Evolutionary conservation across 257 asterid genomes (phyloP).

Genomic region (Fraxinus excelsior): DNA sequence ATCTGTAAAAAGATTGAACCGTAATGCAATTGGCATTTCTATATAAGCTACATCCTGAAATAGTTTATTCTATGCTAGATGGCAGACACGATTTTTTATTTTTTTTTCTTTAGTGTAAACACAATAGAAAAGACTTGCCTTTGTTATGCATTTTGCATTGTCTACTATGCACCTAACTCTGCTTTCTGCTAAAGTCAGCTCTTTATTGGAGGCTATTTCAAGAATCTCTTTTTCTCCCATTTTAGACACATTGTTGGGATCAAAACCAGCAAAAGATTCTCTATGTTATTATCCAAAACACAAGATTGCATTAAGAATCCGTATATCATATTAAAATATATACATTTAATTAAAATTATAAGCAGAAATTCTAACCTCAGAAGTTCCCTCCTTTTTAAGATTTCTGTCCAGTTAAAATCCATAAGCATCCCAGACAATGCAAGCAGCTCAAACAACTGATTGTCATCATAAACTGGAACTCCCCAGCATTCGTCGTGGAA

Average conservation of each 20-base stretch:
- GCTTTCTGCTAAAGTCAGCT: slow-evolving; percentile 62
- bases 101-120: background rate
- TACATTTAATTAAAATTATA: background rate
- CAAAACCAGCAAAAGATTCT: slow-evolving; percentile 72
- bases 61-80: background rate
- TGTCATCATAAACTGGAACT: slow-evolving; percentile 90
- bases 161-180: slow-evolving; percentile 84
- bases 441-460: slow-evolving; percentile 76
- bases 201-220: slow-evolving; percentile 53
- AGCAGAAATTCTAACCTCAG: slow-evolving; percentile 51
- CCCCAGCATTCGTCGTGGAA: slow-evolving; percentile 99
- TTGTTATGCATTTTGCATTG: slow-evolving; percentile 79
- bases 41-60: background rate
- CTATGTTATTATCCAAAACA: slow-evolving; percentile 29
- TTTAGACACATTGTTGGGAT: slow-evolving; percentile 62
- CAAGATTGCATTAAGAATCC: background rate
- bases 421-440: slow-evolving; percentile 88
- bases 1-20: slow-evolving; percentile 39
- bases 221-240: slow-evolving; percentile 73
- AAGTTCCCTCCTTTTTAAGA: slow-evolving; percentile 61
- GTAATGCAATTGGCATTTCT: background rate
- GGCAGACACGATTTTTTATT: too few species aligned
- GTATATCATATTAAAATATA: background rate
- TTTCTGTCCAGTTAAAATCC: slow-evolving; percentile 97
- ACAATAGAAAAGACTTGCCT: slow-evolving; percentile 44